Conservation (phyloP, 164 flowering plant genomes). For the Malania oleifera region DNA sequence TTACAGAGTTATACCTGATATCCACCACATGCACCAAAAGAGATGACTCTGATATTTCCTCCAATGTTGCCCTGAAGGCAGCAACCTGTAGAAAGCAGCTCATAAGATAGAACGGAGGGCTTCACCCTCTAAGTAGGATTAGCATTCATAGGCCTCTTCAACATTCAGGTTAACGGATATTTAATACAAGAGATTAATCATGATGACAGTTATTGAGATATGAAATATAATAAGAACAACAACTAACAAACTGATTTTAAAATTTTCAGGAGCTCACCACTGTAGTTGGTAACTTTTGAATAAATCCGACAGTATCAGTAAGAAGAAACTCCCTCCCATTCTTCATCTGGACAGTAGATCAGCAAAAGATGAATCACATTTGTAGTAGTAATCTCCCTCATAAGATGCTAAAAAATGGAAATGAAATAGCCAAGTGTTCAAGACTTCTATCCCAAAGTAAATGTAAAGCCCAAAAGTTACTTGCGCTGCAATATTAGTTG, state of each 20-base stretch:
- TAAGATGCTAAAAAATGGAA: too few relatives aligned
- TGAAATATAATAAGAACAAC: background rate
- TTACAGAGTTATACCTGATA: slow-evolving; percentile 54
- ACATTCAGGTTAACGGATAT: background rate
- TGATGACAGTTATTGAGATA: too few relatives aligned
- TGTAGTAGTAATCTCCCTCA: background rate
- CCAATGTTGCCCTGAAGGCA: slow-evolving; percentile 94
- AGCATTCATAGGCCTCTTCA: background rate
- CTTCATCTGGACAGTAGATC: slow-evolving; percentile 52
- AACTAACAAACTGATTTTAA: background rate
- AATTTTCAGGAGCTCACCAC: slow-evolving; percentile 44
- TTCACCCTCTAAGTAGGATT: background rate
- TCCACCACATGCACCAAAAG: slow-evolving; percentile 96
- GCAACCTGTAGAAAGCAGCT: slow-evolving; percentile 57
- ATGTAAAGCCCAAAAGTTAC: too few relatives aligned
- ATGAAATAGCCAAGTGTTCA: too few relatives aligned
- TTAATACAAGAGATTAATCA: too few relatives aligned
- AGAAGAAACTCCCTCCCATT: slow-evolving; percentile 88
- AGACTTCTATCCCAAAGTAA: background rate
- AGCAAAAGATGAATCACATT: slow-evolving; percentile 15
- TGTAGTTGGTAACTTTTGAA: slow-evolving; percentile 90
- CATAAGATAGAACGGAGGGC: slow-evolving; percentile 1
- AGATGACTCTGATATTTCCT: slow-evolving; percentile 92
- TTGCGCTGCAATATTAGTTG: too few relatives aligned
- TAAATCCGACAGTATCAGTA: slow-evolving; percentile 97